These are phyloP conservation scores for Myriangium duriaei DNA, from an alignment of 2,329 filamentous ascomycete species.

Conservation along the genomic window DNA sequence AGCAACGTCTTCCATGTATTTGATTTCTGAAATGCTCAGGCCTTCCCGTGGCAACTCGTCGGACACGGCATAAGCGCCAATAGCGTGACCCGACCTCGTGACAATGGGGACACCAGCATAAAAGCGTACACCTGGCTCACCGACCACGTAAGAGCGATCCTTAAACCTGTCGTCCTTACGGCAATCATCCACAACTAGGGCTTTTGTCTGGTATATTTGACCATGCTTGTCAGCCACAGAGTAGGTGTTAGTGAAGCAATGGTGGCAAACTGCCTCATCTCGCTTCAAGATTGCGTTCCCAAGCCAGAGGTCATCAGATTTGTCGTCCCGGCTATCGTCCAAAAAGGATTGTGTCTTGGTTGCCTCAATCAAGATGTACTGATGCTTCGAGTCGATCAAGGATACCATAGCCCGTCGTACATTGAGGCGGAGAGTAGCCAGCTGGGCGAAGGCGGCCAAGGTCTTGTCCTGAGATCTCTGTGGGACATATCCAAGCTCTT, in stretches of 20 bases:
- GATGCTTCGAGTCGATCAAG: conserved; percentile 33
- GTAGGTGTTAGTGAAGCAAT: not conserved
- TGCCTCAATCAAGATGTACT: conserved; percentile 42
- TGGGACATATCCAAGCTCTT: no score
- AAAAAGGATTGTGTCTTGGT: conserved; percentile 34
- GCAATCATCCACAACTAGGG: conserved; percentile 20
- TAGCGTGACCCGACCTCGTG: conserved; percentile 42
- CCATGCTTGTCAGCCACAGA: no score
- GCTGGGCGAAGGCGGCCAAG: conserved; percentile 36
- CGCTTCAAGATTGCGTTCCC: conserved; percentile 21
- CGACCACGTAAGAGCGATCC: conserved; percentile 18
- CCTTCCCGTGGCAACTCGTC: conserved; percentile 44
- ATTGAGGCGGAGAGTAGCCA: conserved; percentile 37
- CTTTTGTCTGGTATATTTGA: no score
- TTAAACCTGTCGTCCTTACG: conserved; percentile 16
- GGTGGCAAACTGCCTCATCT: conserved; percentile 25
- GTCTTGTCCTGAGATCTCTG: conserved; percentile 29
- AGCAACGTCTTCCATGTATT: conserved; percentile 44
- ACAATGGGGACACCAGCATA: conserved; percentile 43
- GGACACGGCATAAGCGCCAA: conserved; percentile 49
- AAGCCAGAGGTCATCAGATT: conserved; percentile 26
- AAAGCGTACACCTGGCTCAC: conserved; percentile 17
- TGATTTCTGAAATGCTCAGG: conserved; percentile 35
- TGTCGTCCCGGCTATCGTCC: conserved; percentile 19
- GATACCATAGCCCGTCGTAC: conserved; percentile 39